phyloP scores from a whole-genome alignment of 441 rosid species.

The Corymbia calophylla region DNA sequence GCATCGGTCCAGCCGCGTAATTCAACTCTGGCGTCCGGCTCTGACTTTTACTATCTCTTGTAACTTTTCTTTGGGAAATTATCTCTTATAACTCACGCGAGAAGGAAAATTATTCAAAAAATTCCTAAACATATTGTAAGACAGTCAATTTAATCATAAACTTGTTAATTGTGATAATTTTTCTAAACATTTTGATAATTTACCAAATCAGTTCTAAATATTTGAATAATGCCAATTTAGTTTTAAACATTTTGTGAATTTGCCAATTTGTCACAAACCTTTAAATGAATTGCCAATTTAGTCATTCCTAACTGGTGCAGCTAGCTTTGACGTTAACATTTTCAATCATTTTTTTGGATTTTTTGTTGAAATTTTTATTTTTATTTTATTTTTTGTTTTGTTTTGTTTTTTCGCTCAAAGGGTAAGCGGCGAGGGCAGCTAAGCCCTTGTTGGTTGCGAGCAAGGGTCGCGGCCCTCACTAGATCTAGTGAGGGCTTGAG shows the following conservation, averaged over 20 bases:
- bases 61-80: background rate
- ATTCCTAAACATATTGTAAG: too few species aligned
- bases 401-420: background rate
- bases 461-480: background rate
- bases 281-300: accelerated
- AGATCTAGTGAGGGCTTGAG: accelerated
- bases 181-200: background rate
- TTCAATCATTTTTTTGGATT: too few species aligned
- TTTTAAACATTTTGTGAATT: too few species aligned
- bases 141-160: too few species aligned
- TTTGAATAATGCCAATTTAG: too few species aligned
- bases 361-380: too few species aligned
- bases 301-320: accelerated
- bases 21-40: background rate
- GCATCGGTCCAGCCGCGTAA: background rate
- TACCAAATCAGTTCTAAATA: too few species aligned
- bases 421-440: background rate
- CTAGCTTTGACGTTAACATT: accelerated
- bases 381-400: too few species aligned
- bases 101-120: too few species aligned
- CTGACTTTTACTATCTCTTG: background rate
- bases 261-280: too few species aligned
- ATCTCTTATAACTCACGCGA: background rate
- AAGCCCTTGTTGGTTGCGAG: accelerated
- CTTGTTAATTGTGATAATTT: background rate